Base-by-base conservation (phyloP, 352 stramenopile species). In the Pythium scleroteichum region DNA sequence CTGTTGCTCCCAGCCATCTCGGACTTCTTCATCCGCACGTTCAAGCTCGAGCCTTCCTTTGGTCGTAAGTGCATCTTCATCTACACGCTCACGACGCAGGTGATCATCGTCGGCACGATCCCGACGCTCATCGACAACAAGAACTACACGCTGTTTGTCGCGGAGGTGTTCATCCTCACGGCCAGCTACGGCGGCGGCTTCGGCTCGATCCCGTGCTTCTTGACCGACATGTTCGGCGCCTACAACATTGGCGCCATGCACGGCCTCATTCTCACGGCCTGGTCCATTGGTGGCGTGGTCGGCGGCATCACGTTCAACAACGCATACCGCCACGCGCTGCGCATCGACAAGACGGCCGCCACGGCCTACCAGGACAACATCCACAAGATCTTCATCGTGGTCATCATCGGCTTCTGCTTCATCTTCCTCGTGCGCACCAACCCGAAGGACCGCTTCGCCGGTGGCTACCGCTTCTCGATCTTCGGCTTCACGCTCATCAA, bases 171-270 rank as follows among this genome's bases (percentile, higher is more conserved):
- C 67, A 76, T 91, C 56, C 35, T 93, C 2, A 90, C 82, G 42
- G 62, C 78, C 9, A 79, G 73, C 46, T 94, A 94, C 57, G 82
- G 83, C 20, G 85, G 82, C 23, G 80, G 79, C 19, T 91, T 92
- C 23, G 82, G 81, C 41, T 88, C 70, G 13, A 90, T 92, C 54
- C 82, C 82, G 35, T 78, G 66, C 29, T 88, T 92, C 59, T 52
- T 94, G 22, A 89, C 82, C 0, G 84, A 92, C 51, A 92, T 92
- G 81, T 94, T 92, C 51, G 84, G 84, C n/a, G 78, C 78, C 3
- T 90, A 73, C 59, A 90, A 93, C 72, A 91, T 91, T 38, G 84
- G 79, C 13, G 84, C 78, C 5, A 86, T 93, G 77, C 82, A 92
- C 63, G 84, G 84, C 0, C 44, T 89, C 23, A 86, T 89, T 62